Evolutionary conservation across 257 asterid genomes (phyloP).

Genomic region (Misopates orontium): DNA sequence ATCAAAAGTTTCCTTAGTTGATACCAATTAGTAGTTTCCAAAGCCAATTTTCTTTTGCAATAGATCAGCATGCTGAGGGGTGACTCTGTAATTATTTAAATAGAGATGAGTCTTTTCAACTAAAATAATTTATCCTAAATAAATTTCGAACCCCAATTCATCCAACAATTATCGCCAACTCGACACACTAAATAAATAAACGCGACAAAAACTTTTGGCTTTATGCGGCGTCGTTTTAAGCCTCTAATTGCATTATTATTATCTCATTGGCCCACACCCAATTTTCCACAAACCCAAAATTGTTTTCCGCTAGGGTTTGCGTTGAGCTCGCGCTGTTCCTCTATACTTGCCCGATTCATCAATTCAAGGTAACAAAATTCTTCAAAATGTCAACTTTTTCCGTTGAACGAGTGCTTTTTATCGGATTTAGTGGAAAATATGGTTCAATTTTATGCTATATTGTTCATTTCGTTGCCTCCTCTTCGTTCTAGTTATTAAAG

Average conservation of each 20-base stretch:
- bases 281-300: not conserved
- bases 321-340: conserved; percentile 20
- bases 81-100: no score
- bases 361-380: conserved; percentile 26
- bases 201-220: no score
- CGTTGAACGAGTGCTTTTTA: not conserved
- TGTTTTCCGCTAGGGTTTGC: conserved; percentile 33
- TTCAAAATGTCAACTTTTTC: not conserved
- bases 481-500: not conserved
- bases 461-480: not conserved
- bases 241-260: not conserved
- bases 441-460: not conserved
- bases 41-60: no score
- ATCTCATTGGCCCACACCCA: not conserved
- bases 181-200: no score
- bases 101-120: no score
- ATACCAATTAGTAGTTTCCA: no score
- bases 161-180: no score
- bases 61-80: no score
- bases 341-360: conserved; percentile 23
- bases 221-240: no score
- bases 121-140: no score
- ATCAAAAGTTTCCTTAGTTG: no score
- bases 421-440: not conserved
- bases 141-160: no score